Evolutionary conservation across 768 basidiomycete genomes (phyloP).

Genomic region (Lactifluus hygrophoroides): DNA sequence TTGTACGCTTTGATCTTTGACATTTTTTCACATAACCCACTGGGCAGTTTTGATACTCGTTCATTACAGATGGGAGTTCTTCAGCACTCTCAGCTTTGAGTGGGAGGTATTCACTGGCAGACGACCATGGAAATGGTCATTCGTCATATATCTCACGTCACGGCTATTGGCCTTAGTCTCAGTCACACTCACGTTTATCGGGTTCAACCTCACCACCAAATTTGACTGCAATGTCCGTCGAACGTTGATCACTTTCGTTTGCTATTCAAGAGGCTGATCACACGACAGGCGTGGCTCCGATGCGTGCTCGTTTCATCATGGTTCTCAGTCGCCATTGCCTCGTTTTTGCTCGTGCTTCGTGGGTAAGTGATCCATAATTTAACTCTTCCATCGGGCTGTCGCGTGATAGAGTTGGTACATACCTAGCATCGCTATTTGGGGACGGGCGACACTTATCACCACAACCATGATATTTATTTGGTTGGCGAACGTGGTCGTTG

Average conservation of each 20-base stretch:
- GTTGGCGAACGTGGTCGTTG: not conserved
- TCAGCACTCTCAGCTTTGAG: constrained; percentile 13
- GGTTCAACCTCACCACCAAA: not conserved
- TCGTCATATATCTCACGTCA: constrained; percentile 7
- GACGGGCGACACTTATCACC: not conserved
- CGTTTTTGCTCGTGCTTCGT: constrained; percentile 14
- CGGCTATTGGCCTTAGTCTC: constrained; percentile 4
- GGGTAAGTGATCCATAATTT: not conserved
- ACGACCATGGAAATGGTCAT: constrained; percentile 14
- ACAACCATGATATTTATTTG: not conserved
- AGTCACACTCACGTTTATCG: not conserved
- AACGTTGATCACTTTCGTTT: no score
- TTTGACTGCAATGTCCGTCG: not conserved
- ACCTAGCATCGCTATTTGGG: constrained; percentile 12
- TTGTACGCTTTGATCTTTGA: not conserved
- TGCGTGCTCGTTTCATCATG: not conserved
- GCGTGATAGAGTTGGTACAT: not conserved
- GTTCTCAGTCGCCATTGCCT: constrained; percentile 4
- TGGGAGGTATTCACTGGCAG: constrained; percentile 14
- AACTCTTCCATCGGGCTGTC: not conserved
- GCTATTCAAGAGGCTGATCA: no score
- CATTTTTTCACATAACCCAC: no score
- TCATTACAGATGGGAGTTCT: constrained; percentile 2
- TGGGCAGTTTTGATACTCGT: not conserved
- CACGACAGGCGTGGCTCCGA: no score